Evolutionary conservation across 176 grass and related monocot species (phyloP).

Genomic region (Leersia perrieri): DNA sequence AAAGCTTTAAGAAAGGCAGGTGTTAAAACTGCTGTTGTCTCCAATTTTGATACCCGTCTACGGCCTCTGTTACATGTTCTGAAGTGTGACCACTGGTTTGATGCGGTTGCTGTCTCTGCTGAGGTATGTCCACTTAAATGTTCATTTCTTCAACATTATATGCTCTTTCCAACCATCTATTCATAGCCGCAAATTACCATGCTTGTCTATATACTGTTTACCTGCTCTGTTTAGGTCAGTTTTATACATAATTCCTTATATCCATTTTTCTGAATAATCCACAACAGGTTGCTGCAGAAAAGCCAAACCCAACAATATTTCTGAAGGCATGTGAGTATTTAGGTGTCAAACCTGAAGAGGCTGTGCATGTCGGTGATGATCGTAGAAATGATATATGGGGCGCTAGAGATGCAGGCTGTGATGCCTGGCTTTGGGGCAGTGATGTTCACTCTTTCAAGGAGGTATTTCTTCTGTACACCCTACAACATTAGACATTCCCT

Average conservation of each 20-base stretch:
- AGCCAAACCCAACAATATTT: constrained; percentile 91
- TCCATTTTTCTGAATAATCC: not conserved
- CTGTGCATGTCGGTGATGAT: constrained; percentile 80
- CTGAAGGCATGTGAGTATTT: constrained; percentile 76
- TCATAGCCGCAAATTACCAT: not conserved
- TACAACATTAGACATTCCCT: not conserved
- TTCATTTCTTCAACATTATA: not conserved
- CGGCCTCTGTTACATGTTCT: constrained; percentile 61
- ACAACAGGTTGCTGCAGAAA: constrained; percentile 73
- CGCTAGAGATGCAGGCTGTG: constrained; percentile 80
- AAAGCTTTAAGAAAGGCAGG: constrained; percentile 63
- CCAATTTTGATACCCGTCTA: constrained; percentile 81
- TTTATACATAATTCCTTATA: not conserved
- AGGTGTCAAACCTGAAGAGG: constrained; percentile 74
- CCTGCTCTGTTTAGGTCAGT: not conserved
- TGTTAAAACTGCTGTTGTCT: constrained; percentile 72
- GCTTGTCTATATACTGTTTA: not conserved
- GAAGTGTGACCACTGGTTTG: constrained; percentile 88
- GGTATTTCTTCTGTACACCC: constrained; percentile 38
- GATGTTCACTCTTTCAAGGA: constrained; percentile 80
- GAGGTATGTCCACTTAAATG: constrained; percentile 39
- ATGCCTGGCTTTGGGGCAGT: constrained; percentile 82
- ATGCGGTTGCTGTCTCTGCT: constrained; percentile 79
- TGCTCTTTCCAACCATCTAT: not conserved
- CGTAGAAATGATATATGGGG: constrained; percentile 84